Base-by-base conservation (phyloP, 768 basidiomycete species). In the Suillus bovinus region DNA sequence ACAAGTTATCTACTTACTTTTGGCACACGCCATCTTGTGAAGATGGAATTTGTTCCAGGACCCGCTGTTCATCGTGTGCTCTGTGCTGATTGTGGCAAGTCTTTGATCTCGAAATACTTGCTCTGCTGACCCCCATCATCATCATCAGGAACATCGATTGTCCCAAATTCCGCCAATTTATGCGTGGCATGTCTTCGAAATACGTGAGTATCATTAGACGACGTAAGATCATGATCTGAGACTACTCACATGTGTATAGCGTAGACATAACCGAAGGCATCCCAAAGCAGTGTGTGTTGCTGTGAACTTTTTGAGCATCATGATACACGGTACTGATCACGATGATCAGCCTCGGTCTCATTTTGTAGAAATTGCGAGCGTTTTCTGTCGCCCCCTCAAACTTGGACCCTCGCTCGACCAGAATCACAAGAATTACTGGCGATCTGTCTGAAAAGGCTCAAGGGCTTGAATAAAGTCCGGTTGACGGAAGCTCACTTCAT, bases 201-300 rank as follows among this genome's bases (percentile, higher is more conserved):
- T 82, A 88, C 89, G 90, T 90, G 72, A 64, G 88, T 76, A 17
- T 9, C 6, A 38, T 62, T 22, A 49, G 58, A 42, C n/a, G 0
- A 8, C 24, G n/a, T n/a, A 57, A 63, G 31, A 24, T 13, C 16
- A 16, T 20, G 2, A 31, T 31, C 52, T 14, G 58, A 54, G 2
- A 29, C 20, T 0, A 16, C 33, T 52, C 17, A 31, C 46, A 27
- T 7, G 33, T 24, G 54, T 44, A 5, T 69, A 94, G 92, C 9
- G 88, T 99, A 64, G 97, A 99, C 74, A 96, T 99, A 72, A 99
- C 96, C 1, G 96, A 99, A 73, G 95, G 94, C 16, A 99, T 99
- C 58, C 96, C 96, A 8, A 98, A 95, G 72, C 93, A 93, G 86
- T 87, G 91, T 90, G 58, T 58, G 78, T 72, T n/a, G 17, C 33